Percentiles rank a stretch among this genome's conserved stretches.
Evolutionary conservation across 805 yeast genomes (phyloP).

Genomic region (Tetrapisispora taiwanensis): DNA sequence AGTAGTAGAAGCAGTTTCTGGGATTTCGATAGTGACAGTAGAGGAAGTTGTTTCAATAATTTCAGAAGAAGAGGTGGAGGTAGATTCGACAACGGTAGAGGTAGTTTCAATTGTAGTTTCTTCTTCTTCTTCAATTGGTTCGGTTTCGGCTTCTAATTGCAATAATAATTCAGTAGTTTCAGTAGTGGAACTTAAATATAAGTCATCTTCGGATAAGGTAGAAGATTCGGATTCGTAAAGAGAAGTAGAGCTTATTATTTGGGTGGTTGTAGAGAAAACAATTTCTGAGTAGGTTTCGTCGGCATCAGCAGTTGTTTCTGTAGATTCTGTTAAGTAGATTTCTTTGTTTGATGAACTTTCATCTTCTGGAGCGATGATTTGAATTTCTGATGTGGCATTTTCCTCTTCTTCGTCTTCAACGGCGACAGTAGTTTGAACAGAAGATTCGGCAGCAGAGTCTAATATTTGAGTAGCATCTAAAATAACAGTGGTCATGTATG

Average conservation of each 20-base stretch:
- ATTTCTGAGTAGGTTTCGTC: neutral
- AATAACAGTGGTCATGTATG: neutral
- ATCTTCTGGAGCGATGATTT: neutral
- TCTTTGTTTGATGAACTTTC: neutral
- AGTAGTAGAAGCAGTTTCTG: neutral
- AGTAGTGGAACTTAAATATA: neutral
- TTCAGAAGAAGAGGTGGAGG: neutral
- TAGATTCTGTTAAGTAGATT: neutral
- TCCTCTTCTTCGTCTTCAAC: neutral
- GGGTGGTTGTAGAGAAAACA: neutral
- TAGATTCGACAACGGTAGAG: neutral
- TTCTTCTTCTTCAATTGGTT: neutral
- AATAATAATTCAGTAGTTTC: neutral
- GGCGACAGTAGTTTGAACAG: neutral
- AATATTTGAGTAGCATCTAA: neutral
- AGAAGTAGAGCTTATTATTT: neutral
- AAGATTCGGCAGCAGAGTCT: neutral
- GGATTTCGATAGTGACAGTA: neutral
- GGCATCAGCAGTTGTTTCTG: neutral
- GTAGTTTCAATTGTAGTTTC: neutral
- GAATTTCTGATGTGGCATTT: neutral
- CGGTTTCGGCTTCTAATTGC: neutral
- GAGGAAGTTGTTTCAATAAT: neutral
- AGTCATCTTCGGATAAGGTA: neutral
- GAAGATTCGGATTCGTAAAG: neutral